Evolutionary conservation across 139 green algal genomes (phyloP).

Genomic region (Chlorella sp.): DNA sequence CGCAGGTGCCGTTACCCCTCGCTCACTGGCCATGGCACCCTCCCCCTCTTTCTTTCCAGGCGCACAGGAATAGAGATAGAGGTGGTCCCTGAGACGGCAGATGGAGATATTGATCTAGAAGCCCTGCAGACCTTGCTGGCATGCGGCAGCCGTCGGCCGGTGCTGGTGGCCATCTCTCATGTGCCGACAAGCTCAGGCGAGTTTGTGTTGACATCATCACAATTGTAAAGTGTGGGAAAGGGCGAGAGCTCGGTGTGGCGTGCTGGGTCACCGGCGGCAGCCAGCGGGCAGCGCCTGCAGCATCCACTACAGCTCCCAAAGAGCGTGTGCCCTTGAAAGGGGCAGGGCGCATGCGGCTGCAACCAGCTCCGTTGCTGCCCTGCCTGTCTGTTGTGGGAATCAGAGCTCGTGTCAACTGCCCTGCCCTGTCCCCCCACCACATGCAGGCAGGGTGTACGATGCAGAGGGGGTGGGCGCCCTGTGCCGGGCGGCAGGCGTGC

Average conservation of each 20-base stretch:
- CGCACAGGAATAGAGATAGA: slow-evolving; percentile 52
- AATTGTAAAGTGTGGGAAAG: neutral
- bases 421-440: neutral
- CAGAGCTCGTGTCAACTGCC: no score
- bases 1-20: no score
- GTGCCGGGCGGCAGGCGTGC: slow-evolving; percentile 49
- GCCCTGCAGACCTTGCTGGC: slow-evolving; percentile 45
- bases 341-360: neutral
- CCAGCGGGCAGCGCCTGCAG: neutral
- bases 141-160: slow-evolving; percentile 27
- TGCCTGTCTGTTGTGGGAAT: no score
- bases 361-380: neutral
- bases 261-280: neutral
- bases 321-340: neutral
- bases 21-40: no score
- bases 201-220: neutral
- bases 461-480: slow-evolving; percentile 57
- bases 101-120: slow-evolving; percentile 57
- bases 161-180: slow-evolving; percentile 70
- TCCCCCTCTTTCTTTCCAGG: neutral
- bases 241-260: no score
- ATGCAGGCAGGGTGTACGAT: slow-evolving; percentile 66
- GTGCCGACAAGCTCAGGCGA: slow-evolving; percentile 69
- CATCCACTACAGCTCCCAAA: neutral
- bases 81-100: slow-evolving; percentile 61